phyloP scores from a whole-genome alignment of 2,329 filamentous ascomycete species.

The Hirsutella minnesotensis region DNA sequence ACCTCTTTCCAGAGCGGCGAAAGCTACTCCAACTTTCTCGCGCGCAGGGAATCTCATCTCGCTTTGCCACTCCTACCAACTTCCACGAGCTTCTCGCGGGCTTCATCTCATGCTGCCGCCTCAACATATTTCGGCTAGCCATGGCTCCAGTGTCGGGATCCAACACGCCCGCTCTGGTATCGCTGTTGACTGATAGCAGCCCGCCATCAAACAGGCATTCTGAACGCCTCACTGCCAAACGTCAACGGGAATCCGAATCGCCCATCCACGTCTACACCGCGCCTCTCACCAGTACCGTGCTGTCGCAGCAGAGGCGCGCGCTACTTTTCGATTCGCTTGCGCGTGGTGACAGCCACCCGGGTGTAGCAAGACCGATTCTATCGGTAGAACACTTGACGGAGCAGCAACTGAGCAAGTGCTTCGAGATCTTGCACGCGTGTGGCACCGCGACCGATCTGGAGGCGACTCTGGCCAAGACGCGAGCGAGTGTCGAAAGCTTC shows the following conservation, averaged over 20 bases:
- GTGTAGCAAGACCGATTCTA: slow-evolving; percentile 9
- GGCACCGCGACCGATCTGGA: slow-evolving; percentile 13
- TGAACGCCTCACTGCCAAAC: slow-evolving; percentile 2
- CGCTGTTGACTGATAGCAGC: neutral
- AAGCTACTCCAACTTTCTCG: no score
- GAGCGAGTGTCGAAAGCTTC: slow-evolving; percentile 19
- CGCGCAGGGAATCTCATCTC: no score
- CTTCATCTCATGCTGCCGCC: no score
- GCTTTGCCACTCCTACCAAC: no score
- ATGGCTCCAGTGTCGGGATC: neutral
- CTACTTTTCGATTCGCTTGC: slow-evolving; percentile 14
- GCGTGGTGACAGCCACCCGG: slow-evolving; percentile 8
- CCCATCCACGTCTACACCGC: slow-evolving; percentile 8
- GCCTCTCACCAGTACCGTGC: neutral
- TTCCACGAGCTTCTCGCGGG: no score
- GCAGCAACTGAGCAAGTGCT: slow-evolving; percentile 16
- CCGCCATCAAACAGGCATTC: neutral
- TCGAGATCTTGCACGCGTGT: slow-evolving; percentile 21
- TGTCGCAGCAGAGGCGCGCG: slow-evolving; percentile 2
- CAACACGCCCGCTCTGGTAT: neutral
- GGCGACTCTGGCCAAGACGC: slow-evolving; percentile 12
- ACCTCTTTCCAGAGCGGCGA: no score
- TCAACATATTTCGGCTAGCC: no score
- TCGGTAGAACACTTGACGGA: slow-evolving; percentile 15
- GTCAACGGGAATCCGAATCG: slow-evolving; percentile 6